phyloP scores from a whole-genome alignment of 768 basidiomycete species.

The Termitomyces sp. region DNA sequence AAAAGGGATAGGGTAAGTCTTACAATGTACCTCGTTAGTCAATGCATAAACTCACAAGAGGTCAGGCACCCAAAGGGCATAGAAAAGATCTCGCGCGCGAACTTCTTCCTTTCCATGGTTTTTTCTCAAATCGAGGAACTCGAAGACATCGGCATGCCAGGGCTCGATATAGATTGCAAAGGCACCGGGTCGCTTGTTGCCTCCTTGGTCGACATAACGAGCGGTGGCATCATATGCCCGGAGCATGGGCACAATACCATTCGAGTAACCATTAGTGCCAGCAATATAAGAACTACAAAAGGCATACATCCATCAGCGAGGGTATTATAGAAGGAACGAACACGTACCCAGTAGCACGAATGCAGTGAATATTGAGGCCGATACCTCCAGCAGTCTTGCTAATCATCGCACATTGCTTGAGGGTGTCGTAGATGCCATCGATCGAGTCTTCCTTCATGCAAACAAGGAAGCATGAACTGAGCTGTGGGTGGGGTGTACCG shows the following conservation, averaged over 20 bases:
- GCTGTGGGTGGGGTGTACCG: conserved; percentile 92
- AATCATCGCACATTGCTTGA: conserved; percentile 98
- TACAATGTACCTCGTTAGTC: not conserved
- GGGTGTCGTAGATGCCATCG: conserved; percentile 97
- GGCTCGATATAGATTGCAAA: conserved; percentile 99
- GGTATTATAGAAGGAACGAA: not conserved
- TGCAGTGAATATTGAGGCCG: conserved; percentile 93
- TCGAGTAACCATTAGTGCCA: conserved; percentile 98
- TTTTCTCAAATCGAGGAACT: conserved; percentile 96
- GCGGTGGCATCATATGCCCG: conserved; percentile 97
- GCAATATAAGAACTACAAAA: conserved; percentile 89
- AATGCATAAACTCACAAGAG: conserved; percentile 65
- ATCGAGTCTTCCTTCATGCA: conserved; percentile 99
- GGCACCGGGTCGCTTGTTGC: conserved; percentile 98
- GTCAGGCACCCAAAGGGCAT: conserved; percentile 96
- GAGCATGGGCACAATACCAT: conserved; percentile 99
- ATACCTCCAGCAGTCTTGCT: conserved; percentile 99
- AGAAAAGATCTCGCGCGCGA: conserved; percentile 95
- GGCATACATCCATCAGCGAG: not conserved
- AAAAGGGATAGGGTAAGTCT: not conserved
- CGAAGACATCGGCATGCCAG: conserved; percentile 97
- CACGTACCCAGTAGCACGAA: conserved; percentile 87
- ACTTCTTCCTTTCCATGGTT: conserved; percentile 99
- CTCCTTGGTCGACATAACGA: conserved; percentile 97
- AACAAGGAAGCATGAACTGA: conserved; percentile 96